A percentile compares a stretch with the other conserved stretches of the same genome.
These are phyloP conservation scores for Neonectria neomacrospora DNA, from an alignment of 2,329 filamentous ascomycete species.

Conservation along the genomic window DNA sequence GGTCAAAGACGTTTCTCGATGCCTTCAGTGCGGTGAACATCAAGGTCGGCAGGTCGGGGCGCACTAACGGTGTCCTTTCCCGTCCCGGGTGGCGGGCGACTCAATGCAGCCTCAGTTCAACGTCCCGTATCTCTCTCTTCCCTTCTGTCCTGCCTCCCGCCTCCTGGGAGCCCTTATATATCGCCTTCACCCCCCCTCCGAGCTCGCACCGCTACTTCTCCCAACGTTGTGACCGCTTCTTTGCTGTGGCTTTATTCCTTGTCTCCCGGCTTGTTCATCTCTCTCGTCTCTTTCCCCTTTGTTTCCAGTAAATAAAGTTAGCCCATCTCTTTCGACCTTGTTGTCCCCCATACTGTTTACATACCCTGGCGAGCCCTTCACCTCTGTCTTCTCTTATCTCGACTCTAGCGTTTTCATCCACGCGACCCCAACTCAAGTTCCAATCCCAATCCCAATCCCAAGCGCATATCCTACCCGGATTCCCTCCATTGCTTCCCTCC, in stretches of 20 bases:
- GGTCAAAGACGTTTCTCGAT: constrained; percentile 13
- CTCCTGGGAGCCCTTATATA: constrained; percentile 9
- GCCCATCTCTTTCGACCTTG: background rate
- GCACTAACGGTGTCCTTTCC: constrained; percentile 1
- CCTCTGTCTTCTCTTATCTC: background rate
- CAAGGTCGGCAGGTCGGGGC: background rate
- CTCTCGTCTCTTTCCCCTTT: constrained; percentile 1
- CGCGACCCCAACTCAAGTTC: background rate
- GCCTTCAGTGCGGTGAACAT: constrained; percentile 18
- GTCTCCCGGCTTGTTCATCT: background rate
- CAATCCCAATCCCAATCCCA: background rate
- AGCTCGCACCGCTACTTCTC: constrained; percentile 6
- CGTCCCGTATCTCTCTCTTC: background rate
- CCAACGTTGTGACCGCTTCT: constrained; percentile 22
- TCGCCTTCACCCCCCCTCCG: constrained; percentile 18
- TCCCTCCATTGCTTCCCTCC: background rate
- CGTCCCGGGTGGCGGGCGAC: constrained; percentile 13
- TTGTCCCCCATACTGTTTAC: background rate
- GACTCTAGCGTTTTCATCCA: background rate
- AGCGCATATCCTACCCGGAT: background rate
- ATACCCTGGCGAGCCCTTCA: background rate
- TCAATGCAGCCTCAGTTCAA: constrained; percentile 7
- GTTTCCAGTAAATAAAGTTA: background rate
- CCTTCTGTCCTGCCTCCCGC: background rate
- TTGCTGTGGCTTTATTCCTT: background rate